phyloP scores from a whole-genome alignment of 2,329 filamentous ascomycete genomes.

The Penicillium polonicum region DNA sequence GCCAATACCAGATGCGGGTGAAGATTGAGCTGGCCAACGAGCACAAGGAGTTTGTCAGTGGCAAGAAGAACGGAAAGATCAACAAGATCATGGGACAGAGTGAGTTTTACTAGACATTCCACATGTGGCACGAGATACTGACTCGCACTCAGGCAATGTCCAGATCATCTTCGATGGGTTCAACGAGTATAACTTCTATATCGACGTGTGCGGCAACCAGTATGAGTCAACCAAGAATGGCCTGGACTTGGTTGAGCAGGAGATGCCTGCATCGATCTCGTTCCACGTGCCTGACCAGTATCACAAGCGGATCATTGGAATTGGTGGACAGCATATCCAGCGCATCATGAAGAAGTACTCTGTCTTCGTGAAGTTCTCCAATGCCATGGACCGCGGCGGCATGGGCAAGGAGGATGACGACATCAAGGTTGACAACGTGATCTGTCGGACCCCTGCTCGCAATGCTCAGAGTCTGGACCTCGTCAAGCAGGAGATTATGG shows the following conservation, averaged over 20 bases:
- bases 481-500: slow-evolving; percentile 98
- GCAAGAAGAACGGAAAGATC: slow-evolving; percentile 99
- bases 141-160: slow-evolving; percentile 65
- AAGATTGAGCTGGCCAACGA: slow-evolving; percentile 99
- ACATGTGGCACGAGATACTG: slow-evolving; percentile 9
- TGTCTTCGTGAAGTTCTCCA: slow-evolving; percentile 98
- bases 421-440: slow-evolving; percentile 97
- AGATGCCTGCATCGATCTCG: slow-evolving; percentile 98
- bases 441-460: slow-evolving; percentile 92
- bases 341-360: slow-evolving; percentile 99
- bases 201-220: slow-evolving; percentile 87
- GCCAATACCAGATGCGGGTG: slow-evolving; percentile 89
- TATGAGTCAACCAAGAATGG: slow-evolving; percentile 96
- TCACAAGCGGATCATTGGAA: slow-evolving; percentile 98
- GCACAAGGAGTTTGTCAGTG: slow-evolving; percentile 98
- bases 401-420: slow-evolving; percentile 96
- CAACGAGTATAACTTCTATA: slow-evolving; percentile 99
- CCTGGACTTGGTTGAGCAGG: slow-evolving; percentile 88
- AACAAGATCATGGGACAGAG: slow-evolving; percentile 99
- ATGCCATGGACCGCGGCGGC: slow-evolving; percentile 94
- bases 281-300: slow-evolving; percentile 99
- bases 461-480: slow-evolving; percentile 96
- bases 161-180: slow-evolving; percentile 99
- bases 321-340: slow-evolving; percentile 97
- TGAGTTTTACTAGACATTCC: slow-evolving; percentile 37